phyloP scores from a whole-genome alignment of 495 filamentous ascomycete genomes.

The Aspergillus nanangensis region DNA sequence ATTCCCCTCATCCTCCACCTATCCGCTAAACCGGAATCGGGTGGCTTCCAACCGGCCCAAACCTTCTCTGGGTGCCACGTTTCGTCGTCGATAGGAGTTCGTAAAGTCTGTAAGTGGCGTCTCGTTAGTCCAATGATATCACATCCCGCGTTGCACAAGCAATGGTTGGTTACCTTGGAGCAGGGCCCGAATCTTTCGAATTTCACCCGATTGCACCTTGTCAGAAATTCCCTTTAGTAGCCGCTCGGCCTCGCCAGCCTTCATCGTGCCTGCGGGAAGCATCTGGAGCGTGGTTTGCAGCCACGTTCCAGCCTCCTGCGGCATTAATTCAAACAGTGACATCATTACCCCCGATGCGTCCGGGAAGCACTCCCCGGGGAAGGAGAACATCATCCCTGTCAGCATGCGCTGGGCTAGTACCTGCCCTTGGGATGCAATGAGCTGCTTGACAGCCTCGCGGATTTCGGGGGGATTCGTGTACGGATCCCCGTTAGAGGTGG shows the following conservation, averaged over 20 bases:
- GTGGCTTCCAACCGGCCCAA: conserved; percentile 79
- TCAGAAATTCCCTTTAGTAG: conserved; percentile 62
- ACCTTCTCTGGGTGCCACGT: conserved; percentile 90
- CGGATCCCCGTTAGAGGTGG: conserved; percentile 34
- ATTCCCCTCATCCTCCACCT: conserved; percentile 11
- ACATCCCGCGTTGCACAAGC: conserved; percentile 1
- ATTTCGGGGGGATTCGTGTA: conserved; percentile 56
- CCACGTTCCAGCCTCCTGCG: conserved; percentile 71
- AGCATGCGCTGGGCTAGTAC: conserved; percentile 77
- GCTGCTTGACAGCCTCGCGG: conserved; percentile 64
- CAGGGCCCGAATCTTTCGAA: conserved; percentile 75
- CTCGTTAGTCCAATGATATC: conserved; percentile 1
- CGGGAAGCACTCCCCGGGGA: conserved; percentile 89
- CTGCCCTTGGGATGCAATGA: conserved; percentile 70
- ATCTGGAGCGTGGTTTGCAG: conserved; percentile 76
- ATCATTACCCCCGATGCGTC: conserved; percentile 92
- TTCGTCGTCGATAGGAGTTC: conserved; percentile 84
- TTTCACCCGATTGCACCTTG: conserved; percentile 64
- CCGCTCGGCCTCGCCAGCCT: conserved; percentile 56
- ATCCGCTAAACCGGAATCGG: conserved; percentile 77
- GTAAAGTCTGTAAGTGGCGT: conserved; percentile 66
- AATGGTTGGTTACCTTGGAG: conserved; percentile 55
- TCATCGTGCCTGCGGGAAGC: conserved; percentile 77
- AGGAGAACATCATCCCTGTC: conserved; percentile 98
- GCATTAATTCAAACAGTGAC: conserved; percentile 81